Conservation (phyloP, 345 rosid species). For the Rhodamnia rubescens region DNA sequence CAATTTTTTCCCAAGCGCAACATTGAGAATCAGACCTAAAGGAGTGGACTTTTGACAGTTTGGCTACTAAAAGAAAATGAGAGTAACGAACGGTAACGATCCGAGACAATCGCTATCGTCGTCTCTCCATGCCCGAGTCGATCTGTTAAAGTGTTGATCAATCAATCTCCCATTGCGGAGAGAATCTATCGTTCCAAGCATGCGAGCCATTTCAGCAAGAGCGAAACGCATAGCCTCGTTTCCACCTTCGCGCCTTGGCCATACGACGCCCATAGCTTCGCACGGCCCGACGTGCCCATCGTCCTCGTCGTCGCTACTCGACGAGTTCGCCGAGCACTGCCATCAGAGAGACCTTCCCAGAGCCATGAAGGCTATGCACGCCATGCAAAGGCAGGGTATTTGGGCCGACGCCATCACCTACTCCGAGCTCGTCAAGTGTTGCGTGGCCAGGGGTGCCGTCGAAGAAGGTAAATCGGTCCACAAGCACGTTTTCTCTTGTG, state of each 20-base stretch:
- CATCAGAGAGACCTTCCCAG: slow-evolving; percentile 41
- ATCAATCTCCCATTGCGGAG: background rate
- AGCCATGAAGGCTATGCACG: slow-evolving; percentile 44
- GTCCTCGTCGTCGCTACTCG: slow-evolving; percentile 15
- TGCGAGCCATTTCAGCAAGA: background rate
- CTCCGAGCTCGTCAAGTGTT: slow-evolving; percentile 49
- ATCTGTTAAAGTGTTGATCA: background rate
- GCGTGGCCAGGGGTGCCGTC: slow-evolving; percentile 33
- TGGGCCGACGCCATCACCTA: slow-evolving; percentile 46
- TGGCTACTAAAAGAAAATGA: background rate
- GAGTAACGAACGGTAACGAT: background rate
- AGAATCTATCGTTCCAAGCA: background rate
- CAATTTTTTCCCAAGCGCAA: background rate
- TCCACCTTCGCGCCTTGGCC: background rate
- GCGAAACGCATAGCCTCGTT: background rate
- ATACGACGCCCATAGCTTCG: background rate
- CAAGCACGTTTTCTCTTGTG: slow-evolving; percentile 33
- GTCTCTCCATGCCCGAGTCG: background rate
- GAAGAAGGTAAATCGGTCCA: slow-evolving; percentile 34
- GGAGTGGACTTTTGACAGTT: background rate
- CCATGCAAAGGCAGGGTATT: slow-evolving; percentile 29
- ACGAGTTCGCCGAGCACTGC: slow-evolving; percentile 40
- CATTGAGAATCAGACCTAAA: background rate
- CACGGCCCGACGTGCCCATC: background rate
- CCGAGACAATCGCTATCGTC: background rate